Evolutionary conservation across 129 eudicot genomes (phyloP), one percentile per base, ranked within the genome.

Genomic region (Pseudognaphalium luteoalbum): DNA sequence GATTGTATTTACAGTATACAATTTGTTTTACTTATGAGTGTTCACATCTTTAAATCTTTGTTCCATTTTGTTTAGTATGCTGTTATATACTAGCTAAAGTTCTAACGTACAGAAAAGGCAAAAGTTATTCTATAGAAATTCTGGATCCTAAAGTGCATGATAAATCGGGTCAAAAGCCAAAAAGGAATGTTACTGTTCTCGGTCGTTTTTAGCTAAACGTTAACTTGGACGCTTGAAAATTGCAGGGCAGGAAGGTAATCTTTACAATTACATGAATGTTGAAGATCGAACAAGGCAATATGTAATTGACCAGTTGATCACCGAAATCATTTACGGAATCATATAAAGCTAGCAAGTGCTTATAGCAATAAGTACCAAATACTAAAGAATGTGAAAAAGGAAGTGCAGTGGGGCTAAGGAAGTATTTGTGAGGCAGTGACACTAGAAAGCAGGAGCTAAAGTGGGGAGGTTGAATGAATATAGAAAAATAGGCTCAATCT

Each of bases 361-460:
- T 39, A 10, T 47, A 50, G 19, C 21, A 64, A 63, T 64, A 6
- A 75, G 72, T 75, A 75, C 51, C 28, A 4, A 22, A 60, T 25
- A 73, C 61, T 74, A 73, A 73, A 73, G 28, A 73, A 73, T 59
- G 29, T 16, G 22, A 37, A 20, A 47, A 72, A 73, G 39, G 56
- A 58, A 73, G 15, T 73, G 42, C 30, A 61, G 63, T 75, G 79
- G 79, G 79, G 71, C 59, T 75, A 63, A 75, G 44, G 71, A 75
- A 75, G 71, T 71, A 74, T 74, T 34, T 54, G 54, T 56, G 64
- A 29, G 10, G 63, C 64, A 71, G 20, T 73, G 50, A 73, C 57
- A 73, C 66, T 58, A 61, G 34, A 59, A 74, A 47, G 54, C 54
- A 47, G 6, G 5, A 47, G 54, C 12, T 39, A 47, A 47, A 12